Conservation (phyloP, 352 stramenopile genomes). For the Phytophthora multivora region DNA sequence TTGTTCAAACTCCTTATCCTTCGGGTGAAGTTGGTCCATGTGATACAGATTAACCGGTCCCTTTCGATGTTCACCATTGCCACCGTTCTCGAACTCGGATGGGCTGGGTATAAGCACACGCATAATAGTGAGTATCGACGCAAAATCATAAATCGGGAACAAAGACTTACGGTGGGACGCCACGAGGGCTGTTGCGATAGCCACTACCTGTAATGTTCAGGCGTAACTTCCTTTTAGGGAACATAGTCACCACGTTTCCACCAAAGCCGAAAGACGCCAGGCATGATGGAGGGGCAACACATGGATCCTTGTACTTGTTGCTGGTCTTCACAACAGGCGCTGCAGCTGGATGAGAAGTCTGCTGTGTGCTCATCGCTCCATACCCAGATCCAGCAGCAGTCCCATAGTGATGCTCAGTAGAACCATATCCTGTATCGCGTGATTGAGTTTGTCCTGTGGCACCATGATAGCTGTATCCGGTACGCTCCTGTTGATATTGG, state of each 20-base stretch:
- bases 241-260: conserved; percentile 90
- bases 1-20: conserved; percentile 66
- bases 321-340: conserved; percentile 40
- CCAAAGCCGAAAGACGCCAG: conserved; percentile 87
- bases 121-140: conserved; percentile 11
- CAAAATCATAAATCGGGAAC: neutral
- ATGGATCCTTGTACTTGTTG: conserved; percentile 87
- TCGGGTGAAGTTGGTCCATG: conserved; percentile 83
- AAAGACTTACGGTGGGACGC: conserved; percentile 49
- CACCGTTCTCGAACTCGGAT: conserved; percentile 55
- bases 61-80: conserved; percentile 75
- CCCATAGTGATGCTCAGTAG: conserved; percentile 18
- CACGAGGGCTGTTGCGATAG: conserved; percentile 70
- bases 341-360: conserved; percentile 21
- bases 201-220: conserved; percentile 64
- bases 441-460: conserved; percentile 8
- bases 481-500: conserved; percentile 17
- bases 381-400: conserved; percentile 9
- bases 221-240: conserved; percentile 84
- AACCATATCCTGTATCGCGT: conserved; percentile 12
- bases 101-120: conserved; percentile 32
- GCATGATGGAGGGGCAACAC: conserved; percentile 70
- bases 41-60: conserved; percentile 79
- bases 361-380: conserved; percentile 3
- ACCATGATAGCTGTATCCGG: conserved; percentile 15